Evolutionary conservation across 306 rosid species (phyloP).

Genomic region (Lablab purpureus): DNA sequence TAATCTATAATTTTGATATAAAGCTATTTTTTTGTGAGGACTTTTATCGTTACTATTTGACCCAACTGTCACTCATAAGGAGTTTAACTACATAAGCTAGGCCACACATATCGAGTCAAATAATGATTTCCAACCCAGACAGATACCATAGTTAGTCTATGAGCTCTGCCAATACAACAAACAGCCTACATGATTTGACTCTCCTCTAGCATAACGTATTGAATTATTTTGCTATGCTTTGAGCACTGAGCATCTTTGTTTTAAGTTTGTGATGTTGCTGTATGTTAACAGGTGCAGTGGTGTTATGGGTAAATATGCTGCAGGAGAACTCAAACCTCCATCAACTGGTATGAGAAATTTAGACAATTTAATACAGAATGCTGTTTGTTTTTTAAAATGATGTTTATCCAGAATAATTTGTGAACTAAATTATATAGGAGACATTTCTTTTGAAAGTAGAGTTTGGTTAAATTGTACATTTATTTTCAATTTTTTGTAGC

Average conservation of each 20-base stretch:
- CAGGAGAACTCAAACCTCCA: conserved; percentile 80
- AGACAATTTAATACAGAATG: not conserved
- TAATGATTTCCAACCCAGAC: too few species aligned
- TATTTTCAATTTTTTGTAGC: not conserved
- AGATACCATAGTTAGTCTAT: too few species aligned
- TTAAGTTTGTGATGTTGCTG: conserved; percentile 15
- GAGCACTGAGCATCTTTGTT: not conserved
- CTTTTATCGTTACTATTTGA: not conserved
- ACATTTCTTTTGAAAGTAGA: not conserved
- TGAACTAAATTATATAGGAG: not conserved
- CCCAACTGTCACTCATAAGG: not conserved
- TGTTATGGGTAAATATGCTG: conserved; percentile 99
- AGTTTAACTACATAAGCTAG: not conserved
- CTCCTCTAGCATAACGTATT: conserved; percentile 1
- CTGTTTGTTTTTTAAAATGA: not conserved
- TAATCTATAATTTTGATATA: too few species aligned
- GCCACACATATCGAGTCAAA: not conserved
- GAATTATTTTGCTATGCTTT: not conserved
- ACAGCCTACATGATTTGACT: not conserved
- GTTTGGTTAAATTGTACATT: not conserved
- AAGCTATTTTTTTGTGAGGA: not conserved
- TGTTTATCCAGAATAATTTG: not conserved
- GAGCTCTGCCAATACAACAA: not conserved
- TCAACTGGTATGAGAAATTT: conserved; percentile 10
- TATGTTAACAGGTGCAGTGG: conserved; percentile 92